Percentiles rank a stretch among this genome's conserved stretches.
Conservation (phyloP, 2,329 filamentous ascomycete species). For the Geosmithia putterillii region DNA sequence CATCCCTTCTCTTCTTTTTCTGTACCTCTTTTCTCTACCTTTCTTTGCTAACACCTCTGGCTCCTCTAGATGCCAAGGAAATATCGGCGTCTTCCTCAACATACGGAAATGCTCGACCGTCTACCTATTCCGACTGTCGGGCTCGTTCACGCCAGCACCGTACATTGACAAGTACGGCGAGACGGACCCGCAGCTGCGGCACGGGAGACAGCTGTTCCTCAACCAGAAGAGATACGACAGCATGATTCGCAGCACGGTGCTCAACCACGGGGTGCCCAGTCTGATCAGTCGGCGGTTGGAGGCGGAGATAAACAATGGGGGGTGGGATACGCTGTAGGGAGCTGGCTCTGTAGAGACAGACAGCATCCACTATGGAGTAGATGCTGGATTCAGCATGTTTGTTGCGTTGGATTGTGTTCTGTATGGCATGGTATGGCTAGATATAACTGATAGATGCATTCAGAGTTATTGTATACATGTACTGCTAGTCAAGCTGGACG, state of each 20-base stretch:
- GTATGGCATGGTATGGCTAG: no score
- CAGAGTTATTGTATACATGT: no score
- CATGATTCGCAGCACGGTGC: conserved; percentile 73
- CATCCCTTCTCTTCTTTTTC: neutral
- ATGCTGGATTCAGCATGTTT: no score
- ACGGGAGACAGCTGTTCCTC: conserved; percentile 79
- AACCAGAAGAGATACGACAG: conserved; percentile 92
- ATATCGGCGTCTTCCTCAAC: conserved; percentile 89
- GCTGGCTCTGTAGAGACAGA: no score
- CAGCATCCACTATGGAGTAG: no score
- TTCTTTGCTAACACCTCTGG: conserved; percentile 1
- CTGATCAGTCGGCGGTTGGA: conserved; percentile 84
- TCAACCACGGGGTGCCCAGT: conserved; percentile 76
- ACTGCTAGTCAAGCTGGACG: no score
- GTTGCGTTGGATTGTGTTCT: no score
- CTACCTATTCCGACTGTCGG: conserved; percentile 70
- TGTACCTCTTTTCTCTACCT: neutral
- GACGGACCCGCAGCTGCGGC: conserved; percentile 78
- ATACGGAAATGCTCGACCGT: conserved; percentile 91
- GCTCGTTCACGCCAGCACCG: conserved; percentile 76
- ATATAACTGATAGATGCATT: no score
- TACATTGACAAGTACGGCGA: conserved; percentile 96
- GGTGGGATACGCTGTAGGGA: conserved; percentile 65
- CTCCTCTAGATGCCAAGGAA: conserved; percentile 66
- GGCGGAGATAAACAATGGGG: conserved; percentile 91